phyloP scores from a whole-genome alignment of 345 rosid genomes.

The Pugionium dolabratum region DNA sequence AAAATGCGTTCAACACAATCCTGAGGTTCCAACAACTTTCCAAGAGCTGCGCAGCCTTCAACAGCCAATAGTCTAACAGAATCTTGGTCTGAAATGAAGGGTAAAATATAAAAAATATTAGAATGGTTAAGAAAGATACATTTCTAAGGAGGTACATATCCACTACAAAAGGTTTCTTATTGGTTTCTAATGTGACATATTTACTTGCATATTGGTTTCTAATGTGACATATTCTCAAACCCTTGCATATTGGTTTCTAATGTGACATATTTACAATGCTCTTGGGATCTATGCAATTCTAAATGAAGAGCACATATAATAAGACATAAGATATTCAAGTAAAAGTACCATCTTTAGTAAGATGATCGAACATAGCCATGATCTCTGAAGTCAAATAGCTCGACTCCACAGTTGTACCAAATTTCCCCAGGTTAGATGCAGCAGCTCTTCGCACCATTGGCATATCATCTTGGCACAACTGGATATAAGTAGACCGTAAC shows the following conservation, averaged over 20 bases:
- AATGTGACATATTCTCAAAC: no score
- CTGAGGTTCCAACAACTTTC: slow-evolving; percentile 72
- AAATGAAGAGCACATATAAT: slow-evolving; percentile 9
- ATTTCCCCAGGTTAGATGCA: slow-evolving; percentile 88
- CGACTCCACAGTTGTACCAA: slow-evolving; percentile 89
- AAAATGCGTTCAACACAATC: slow-evolving; percentile 76
- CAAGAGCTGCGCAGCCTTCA: slow-evolving; percentile 78
- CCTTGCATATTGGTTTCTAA: slow-evolving; percentile 1
- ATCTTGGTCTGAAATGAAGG: slow-evolving; percentile 64
- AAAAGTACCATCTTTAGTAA: slow-evolving; percentile 87
- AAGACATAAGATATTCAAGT: background rate
- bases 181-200: background rate
- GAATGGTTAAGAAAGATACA: background rate
- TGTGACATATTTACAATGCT: slow-evolving; percentile 8
- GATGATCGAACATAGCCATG: slow-evolving; percentile 86
- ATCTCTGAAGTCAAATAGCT: slow-evolving; percentile 74
- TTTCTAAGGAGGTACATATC: background rate
- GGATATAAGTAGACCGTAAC: slow-evolving; percentile 67
- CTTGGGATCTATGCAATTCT: background rate
- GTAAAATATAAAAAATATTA: slow-evolving; percentile 1
- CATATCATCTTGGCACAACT: slow-evolving; percentile 95
- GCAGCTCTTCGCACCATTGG: slow-evolving; percentile 99
- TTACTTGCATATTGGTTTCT: background rate
- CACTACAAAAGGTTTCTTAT: background rate
- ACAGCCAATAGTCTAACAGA: slow-evolving; percentile 76